Evolutionary conservation across 2,329 filamentous ascomycete species (phyloP), one percentile per base, ranked within the genome.

Genomic region (Aureobasidium vineae): DNA sequence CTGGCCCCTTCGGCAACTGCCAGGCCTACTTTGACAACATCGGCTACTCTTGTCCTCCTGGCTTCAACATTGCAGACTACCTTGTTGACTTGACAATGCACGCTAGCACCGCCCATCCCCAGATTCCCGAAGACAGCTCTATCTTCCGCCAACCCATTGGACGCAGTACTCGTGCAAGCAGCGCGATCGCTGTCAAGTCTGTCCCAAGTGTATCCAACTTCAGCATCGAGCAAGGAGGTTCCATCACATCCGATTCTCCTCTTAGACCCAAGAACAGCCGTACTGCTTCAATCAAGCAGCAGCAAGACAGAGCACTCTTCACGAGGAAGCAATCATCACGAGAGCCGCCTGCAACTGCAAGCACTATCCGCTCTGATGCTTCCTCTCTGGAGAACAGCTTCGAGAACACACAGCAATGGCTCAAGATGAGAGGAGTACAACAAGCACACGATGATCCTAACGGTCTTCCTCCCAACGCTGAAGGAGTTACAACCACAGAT

Each of bases 1-100:
- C 95, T 3, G 95, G 95, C 0, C 91, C 92, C 1, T 96, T 98
- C 75, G 82, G 86, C 1, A 88, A 88, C 70, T 99, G 95, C 75
- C 95, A 99, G 76, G 82, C 86, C 23, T 99, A 97, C 75, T 99
- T 99, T 72, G 92, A 97, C 74, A 85, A 87, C 54, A 88, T 97
- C 68, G 96, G 95, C 50, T 99, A 97, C 76, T 83, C 90, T 57
- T 99, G 96, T 74, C 95, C 95, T 13, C 90, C 93, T 28, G 96
- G 96, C 2, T 99, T 98, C 84, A 99, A 99, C 74, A 98, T 99
- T 77, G 95, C 95, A 4, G 95, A 99, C 76, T 99, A 97, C 74
- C 85, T 99, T 5, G 93, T 99, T 36, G 95, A 99, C 76, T 83
- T 99, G 47, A 98, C 95, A 0, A 98, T 99, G 94, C 95, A 99